Base-by-base conservation (phyloP, 1,284 basidiomycete species). In the Moniliella sp. region DNA sequence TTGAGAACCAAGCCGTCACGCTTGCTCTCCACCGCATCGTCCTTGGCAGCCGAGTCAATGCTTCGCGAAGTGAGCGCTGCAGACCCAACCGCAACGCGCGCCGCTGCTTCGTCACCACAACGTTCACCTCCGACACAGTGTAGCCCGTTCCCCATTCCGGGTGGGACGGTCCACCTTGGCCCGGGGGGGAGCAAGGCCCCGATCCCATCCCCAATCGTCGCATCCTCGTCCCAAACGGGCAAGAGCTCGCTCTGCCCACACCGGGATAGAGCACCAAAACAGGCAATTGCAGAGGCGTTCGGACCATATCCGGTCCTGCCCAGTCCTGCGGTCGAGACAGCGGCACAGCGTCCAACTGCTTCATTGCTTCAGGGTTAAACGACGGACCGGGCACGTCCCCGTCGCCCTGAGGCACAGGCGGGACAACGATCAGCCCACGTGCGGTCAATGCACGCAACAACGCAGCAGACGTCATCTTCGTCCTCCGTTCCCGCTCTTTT, bases 261-360 rank as follows among this genome's bases (percentile, higher is more conserved):
- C 61, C 82, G 75, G 91, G 91, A 61, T 94, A 93, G 39, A 93
- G 68, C 61, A 94, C 75, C 64, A 91, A 79, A 13, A 79, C 74
- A 3, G 88, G 84, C 53, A 91, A 66, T 37, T 88, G 65, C 31
- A 94, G 64, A 0, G 77, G 72, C 54, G 64, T 76, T 55, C 52
- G 45, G 18, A 59, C 46, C 9, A 42, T 36, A 27, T 59, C 56
- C 0, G 54, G 54, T 3, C 48, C 30, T 1, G 15, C 19, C 51
- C 54, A n/a, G n/a, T n/a, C n/a, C n/a, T n/a, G n/a, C n/a, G n/a
- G n/a, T n/a, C n/a, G n/a, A n/a, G n/a, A n/a, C n/a, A n/a, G n/a
- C n/a, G n/a, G n/a, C n/a, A n/a, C n/a, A n/a, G n/a, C n/a, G n/a
- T n/a, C n/a, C n/a, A n/a, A n/a, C n/a, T n/a, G n/a, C n/a, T n/a